Evolutionary conservation across 2,329 filamentous ascomycete species (phyloP), one percentile per base, ranked within the genome.

Genomic region (Apiospora hydei): DNA sequence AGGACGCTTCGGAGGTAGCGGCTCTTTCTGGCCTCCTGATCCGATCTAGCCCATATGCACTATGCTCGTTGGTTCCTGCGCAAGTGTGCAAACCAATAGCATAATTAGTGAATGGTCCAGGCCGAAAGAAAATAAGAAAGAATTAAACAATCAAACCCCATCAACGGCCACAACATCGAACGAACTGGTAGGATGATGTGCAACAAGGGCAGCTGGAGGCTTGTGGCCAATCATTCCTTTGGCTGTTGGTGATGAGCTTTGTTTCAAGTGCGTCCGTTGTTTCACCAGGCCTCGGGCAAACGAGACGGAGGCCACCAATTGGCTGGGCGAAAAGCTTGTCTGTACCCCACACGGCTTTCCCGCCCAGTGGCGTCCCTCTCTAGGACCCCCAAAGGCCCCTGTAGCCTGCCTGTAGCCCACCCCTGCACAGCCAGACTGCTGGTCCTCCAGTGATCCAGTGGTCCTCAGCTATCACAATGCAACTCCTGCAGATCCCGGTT

Each of bases 401-500:
- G 57, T 38, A 38, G 18, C 3, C 14, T 30, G 26, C 26, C 53
- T 21, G 6, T 30, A 30, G 26, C 24, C 30, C 16, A 38, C 30
- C 53, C 53, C 53, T 38, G 5, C 30, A 18, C 18, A 10, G 30
- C 53, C 13, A 30, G 26, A 4, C 26, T 11, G 47, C 24, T 16
- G 11, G 24, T 6, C 26, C 14, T 30, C 13, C 13, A 10, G 24
- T 53, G 49, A 10, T 51, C 13, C 13, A 49, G 14, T 30, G 14
- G 16, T 8, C 34, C 18, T n/a, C 4, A 64, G 16, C 51, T 57
- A 38, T 18, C 18, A n/a, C 34, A 24, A 41, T 38, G 57, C 57
- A 64, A n/a, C 57, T 64, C 57, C 57, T 64, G 57, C 34, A 64
- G 57, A 64, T 64, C 57, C 57, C 57, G 57, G 57, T 41, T 64